Evolutionary conservation across 163 green algal species (phyloP), one percentile per base, ranked within the genome.

Genomic region (Chlamydomonas reinhardtii): DNA sequence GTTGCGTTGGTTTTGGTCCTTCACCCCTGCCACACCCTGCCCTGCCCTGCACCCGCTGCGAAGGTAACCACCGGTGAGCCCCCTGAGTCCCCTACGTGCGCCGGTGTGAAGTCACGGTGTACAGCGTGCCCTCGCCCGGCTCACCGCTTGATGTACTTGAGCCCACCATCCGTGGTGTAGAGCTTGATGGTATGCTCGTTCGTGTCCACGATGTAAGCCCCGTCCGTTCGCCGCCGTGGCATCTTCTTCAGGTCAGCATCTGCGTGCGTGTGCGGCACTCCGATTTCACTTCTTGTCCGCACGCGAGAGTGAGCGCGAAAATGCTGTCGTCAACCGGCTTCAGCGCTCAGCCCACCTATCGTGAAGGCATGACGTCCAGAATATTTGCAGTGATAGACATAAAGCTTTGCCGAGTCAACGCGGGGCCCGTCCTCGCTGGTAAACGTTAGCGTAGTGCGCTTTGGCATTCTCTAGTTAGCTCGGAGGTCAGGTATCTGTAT

Each of bases 311-410:
- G n/a, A n/a, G n/a, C n/a, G n/a, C n/a, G n/a, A n/a, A n/a, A n/a
- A n/a, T n/a, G n/a, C n/a, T n/a, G n/a, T n/a, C n/a, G n/a, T n/a
- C n/a, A n/a, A n/a, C n/a, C 12, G 48, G 48, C 6, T 56, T 2
- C 48, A 19, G 5, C 48, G 14, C 48, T 14, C 11, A 19, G 11
- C 48, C 48, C 48, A 96, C 93, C 94, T 82, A 96, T 98, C 6
- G 94, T 98, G 62, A 99, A 92, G 0, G 94, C 96, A 76, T 97
- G 95, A 61, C 94, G 94, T 34, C 96, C 96, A 69, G 94, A 97
- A 90, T 95, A 97, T 74, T 97, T 97, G 92, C 96, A 99, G 88
- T 98, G 98, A 81, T 98, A 98, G 0, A 97, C 92, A 62, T 90
- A 93, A 19, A 98, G 88, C 56, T 80, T 81, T 34, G 79, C 12